phyloP scores from a whole-genome alignment of 2,329 filamentous ascomycete species.

The Colletotrichum neosansevieriae region DNA sequence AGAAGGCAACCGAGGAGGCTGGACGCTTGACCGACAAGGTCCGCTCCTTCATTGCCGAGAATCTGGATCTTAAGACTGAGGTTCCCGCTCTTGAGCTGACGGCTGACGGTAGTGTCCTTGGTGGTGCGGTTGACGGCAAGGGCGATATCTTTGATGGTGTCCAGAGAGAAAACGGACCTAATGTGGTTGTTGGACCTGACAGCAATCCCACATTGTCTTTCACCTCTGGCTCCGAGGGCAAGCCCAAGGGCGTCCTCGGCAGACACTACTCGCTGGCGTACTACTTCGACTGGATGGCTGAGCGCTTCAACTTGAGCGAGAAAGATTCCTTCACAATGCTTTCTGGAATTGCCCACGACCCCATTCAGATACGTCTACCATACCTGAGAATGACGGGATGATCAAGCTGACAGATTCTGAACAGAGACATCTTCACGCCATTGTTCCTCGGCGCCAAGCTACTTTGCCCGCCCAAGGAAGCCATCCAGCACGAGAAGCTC shows the following conservation, averaged over 20 bases:
- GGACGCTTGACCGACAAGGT: conserved; percentile 40
- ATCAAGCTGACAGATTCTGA: no score
- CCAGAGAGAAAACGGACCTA: conserved; percentile 63
- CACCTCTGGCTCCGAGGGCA: conserved; percentile 76
- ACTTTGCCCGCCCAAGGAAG: conserved; percentile 60
- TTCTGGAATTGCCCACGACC: conserved; percentile 81
- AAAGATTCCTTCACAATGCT: conserved; percentile 85
- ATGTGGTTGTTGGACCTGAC: conserved; percentile 87
- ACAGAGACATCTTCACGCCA: conserved; percentile 83
- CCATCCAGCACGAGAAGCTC: conserved; percentile 87
- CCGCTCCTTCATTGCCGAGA: conserved; percentile 70
- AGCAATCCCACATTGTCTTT: conserved; percentile 81
- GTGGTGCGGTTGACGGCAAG: conserved; percentile 73
- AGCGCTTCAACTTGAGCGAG: conserved; percentile 80
- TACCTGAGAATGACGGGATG: no score
- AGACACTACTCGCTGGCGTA: conserved; percentile 87
- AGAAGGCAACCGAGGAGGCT: conserved; percentile 76
- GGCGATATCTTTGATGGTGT: conserved; percentile 73
- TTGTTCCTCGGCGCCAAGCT: conserved; percentile 73
- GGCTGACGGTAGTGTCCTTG: conserved; percentile 78
- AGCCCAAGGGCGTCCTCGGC: conserved; percentile 75
- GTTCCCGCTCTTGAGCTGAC: conserved; percentile 79
- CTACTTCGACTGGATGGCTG: conserved; percentile 95
- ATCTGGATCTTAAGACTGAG: conserved; percentile 78
- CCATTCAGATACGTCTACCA: conserved; percentile 58